Base-by-base conservation (phyloP, 2,329 filamentous ascomycete species). In the Botrytis fragariae region DNA sequence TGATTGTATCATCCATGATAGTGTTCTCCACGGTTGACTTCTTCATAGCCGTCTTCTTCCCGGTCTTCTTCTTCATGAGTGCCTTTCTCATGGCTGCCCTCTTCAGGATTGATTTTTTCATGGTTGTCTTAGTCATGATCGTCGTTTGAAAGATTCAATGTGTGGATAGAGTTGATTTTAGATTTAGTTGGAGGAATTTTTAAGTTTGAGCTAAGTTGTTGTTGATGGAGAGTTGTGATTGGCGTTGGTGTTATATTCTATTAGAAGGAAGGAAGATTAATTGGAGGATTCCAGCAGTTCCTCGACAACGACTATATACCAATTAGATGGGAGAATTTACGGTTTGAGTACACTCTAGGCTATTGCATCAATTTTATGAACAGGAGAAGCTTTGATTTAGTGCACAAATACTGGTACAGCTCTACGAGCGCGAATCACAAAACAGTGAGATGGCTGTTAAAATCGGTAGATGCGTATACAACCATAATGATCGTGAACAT, bases 21-120 rank as follows among this genome's bases (percentile, higher is more conserved):
- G 51, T 9, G 1, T 51, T 14, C 4, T 51, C 10, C 10, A 4
- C 14, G 3, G 0, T 1, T 10, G 2, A 22, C 25, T 14, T n/a
- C 2, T 51, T 51, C 45, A 4, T 14, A 10, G 1, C 0, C 8
- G 1, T 9, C 22, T 51, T 51, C 8, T 51, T 51, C 25, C 12
- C 14, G 48, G 22, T 25, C 25, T 2, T 14, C 45, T 51, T 51
- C 9, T 5, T 25, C 45, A 51, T 12, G 4, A 16, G 16, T 44
- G 42, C 18, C 42, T 44, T 44, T 48, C 45, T 22, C 48, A 51
- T n/a, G 4, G 48, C 25, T n/a, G 48, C 48, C 12, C n/a, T 54
- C 3, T 16, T n/a, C 48, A 54, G 45, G 45, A 25, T 25, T 48
- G 45, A 48, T 10, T 48, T 48, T 16, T 54, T 54, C 12, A 54